Evolutionary conservation across 257 asterid species (phyloP).

Genomic region (Salvia hispanica): DNA sequence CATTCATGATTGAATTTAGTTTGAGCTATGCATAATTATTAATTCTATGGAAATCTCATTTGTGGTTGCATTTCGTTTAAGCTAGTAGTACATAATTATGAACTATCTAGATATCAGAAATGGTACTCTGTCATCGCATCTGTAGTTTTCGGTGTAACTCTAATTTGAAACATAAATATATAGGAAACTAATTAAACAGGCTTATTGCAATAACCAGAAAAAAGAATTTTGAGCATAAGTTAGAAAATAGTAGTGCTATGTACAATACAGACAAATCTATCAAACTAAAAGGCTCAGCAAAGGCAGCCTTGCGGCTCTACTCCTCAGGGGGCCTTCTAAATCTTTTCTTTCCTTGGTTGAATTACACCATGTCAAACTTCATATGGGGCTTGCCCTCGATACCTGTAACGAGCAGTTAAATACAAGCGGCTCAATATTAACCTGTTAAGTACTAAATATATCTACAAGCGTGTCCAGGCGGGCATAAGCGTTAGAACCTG

Average conservation of each 20-base stretch:
- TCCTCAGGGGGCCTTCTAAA: constrained; percentile 3
- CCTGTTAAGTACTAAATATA: not conserved
- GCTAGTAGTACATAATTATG: too few relatives aligned
- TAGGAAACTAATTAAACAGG: not conserved
- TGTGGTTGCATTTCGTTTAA: too few relatives aligned
- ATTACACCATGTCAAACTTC: constrained; percentile 36
- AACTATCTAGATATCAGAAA: too few relatives aligned
- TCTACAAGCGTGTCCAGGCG: not conserved
- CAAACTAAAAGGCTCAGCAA: constrained; percentile 16
- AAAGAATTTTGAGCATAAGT: not conserved
- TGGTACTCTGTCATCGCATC: too few relatives aligned
- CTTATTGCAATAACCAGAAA: constrained; percentile 11
- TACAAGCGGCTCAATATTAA: not conserved
- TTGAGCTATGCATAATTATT: too few relatives aligned
- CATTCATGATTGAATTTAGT: too few relatives aligned
- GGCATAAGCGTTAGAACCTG: constrained; percentile 50
- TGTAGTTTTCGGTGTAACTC: too few relatives aligned
- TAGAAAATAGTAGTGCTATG: constrained; percentile 25
- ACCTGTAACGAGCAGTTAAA: constrained; percentile 35
- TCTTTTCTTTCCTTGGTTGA: not conserved
- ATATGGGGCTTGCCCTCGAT: constrained; percentile 89
- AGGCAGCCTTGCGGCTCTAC: constrained; percentile 32
- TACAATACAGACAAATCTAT: constrained; percentile 27
- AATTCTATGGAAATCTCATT: too few relatives aligned
- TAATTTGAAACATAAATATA: not conserved